Evolutionary conservation across 1,284 basidiomycete genomes (phyloP), one percentile per base, ranked within the genome.

Genomic region (Blastosporella zonata): DNA sequence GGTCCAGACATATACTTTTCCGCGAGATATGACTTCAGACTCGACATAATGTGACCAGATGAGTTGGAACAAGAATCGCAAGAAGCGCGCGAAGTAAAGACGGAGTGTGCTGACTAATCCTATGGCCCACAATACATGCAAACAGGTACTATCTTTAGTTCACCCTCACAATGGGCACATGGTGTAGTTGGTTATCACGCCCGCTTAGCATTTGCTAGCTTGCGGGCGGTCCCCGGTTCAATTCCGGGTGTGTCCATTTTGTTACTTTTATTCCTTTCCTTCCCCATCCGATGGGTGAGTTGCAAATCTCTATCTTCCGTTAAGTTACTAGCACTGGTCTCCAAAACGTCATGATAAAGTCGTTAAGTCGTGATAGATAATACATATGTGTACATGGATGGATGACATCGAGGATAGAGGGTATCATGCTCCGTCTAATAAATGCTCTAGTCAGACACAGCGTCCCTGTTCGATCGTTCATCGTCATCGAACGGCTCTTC

Each of bases 1-100:
- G 92, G 86, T 0, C 96, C 96, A 5, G 94, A 90, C 91, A 98
- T 97, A 70, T 99, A 99, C 57, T 88, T 90, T 55, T 84, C 78
- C 1, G 88, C 88, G 3, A 91, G 77, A 62, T 91, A 91, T 6
- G 86, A 72, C 63, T 90, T 81, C 69, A 89, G 78, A 49, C 66
- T 62, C 17, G 72, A 66, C 73, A 74, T 75, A 8, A 9, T 15
- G 39, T 9, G 22, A 28, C 22, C 10, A 39, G 15, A 18, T 20
- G 18, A 27, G n/a, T n/a, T n/a, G n/a, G n/a, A n/a, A n/a, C n/a
- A n/a, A n/a, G n/a, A n/a, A n/a, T n/a, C n/a, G n/a, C n/a, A n/a
- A n/a, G n/a, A n/a, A n/a, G n/a, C n/a, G n/a, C n/a, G n/a, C n/a
- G n/a, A n/a, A n/a, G n/a, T n/a, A n/a, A n/a, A n/a, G n/a, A n/a